Conservation (phyloP, 768 basidiomycete genomes). For the Termitomyces eurrhizus region DNA sequence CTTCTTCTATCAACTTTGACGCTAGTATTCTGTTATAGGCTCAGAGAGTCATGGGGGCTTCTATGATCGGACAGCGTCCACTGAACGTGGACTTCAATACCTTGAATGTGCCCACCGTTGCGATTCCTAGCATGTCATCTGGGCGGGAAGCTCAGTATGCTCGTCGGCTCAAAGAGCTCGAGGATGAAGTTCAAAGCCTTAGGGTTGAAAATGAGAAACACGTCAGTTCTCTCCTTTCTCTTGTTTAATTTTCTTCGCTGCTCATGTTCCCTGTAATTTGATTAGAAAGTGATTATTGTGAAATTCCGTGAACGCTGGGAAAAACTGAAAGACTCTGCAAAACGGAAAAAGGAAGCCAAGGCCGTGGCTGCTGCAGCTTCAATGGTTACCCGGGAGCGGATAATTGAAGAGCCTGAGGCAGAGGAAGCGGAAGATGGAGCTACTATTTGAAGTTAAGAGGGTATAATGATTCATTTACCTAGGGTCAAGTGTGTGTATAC, state of each 20-base stretch:
- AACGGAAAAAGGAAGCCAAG: constrained; percentile 78
- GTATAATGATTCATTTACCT: background rate
- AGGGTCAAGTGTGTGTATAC: constrained; percentile 1
- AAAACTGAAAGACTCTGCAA: constrained; percentile 84
- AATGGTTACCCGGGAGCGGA: constrained; percentile 55
- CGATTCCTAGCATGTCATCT: constrained; percentile 46
- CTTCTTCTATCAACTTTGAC: background rate
- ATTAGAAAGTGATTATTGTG: constrained; percentile 76
- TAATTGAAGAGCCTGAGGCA: constrained; percentile 68
- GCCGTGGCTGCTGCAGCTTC: constrained; percentile 45
- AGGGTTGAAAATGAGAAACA: constrained; percentile 80
- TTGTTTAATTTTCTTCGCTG: background rate
- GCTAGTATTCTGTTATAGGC: constrained; percentile 42
- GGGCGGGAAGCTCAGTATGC: constrained; percentile 52
- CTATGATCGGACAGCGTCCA: constrained; percentile 49
- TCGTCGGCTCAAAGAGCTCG: constrained; percentile 72
- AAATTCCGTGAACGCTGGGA: constrained; percentile 88
- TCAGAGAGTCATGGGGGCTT: constrained; percentile 74
- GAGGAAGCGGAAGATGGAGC: constrained; percentile 44
- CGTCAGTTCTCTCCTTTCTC: constrained; percentile 35
- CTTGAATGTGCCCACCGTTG: constrained; percentile 49
- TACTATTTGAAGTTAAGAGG: constrained; percentile 13
- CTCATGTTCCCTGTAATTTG: constrained; percentile 15
- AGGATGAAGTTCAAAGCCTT: constrained; percentile 66
- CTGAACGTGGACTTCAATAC: constrained; percentile 48